Percentiles rank a stretch among this genome's conserved stretches.
Conservation (phyloP, 2,329 filamentous ascomycete species). For the Aureobasidium namibiae region DNA sequence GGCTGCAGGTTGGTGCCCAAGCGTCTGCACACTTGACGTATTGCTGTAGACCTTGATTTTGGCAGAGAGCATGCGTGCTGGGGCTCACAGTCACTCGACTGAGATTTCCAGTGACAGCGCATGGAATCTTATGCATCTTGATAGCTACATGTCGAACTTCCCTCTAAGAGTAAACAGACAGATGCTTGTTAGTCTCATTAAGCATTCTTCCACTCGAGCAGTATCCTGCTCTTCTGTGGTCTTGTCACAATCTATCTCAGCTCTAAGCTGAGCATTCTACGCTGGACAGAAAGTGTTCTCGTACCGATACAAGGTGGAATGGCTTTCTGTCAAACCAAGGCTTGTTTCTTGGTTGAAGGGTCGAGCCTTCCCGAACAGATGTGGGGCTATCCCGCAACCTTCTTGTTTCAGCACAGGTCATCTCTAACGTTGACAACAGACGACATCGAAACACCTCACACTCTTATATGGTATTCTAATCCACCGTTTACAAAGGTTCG, state of each 20-base stretch:
- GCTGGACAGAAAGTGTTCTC: not conserved
- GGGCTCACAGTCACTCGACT: not conserved
- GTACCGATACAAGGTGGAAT: not conserved
- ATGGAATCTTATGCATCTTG: not conserved
- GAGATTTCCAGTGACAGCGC: not conserved
- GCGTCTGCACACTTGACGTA: conserved; percentile 12
- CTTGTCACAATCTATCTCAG: not conserved
- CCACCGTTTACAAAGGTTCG: not conserved
- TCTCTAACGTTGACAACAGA: not conserved
- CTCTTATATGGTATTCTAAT: not conserved
- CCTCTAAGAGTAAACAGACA: not conserved
- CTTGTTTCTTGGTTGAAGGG: conserved; percentile 8
- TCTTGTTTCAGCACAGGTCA: conserved; percentile 6
- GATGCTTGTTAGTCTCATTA: not conserved
- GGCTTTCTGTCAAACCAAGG: conserved; percentile 1
- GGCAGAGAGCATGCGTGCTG: not conserved
- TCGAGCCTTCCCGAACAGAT: not conserved
- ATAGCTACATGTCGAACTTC: no score
- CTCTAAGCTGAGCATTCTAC: not conserved
- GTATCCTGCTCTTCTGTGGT: no score
- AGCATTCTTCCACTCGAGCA: not conserved
- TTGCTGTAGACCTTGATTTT: not conserved
- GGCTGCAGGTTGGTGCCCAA: conserved; percentile 10
- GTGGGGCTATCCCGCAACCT: conserved; percentile 11
- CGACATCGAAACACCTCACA: not conserved